Base-by-base conservation (phyloP, 352 stramenopile genomes). In the Phytopythium cucurbitacearum region DNA sequence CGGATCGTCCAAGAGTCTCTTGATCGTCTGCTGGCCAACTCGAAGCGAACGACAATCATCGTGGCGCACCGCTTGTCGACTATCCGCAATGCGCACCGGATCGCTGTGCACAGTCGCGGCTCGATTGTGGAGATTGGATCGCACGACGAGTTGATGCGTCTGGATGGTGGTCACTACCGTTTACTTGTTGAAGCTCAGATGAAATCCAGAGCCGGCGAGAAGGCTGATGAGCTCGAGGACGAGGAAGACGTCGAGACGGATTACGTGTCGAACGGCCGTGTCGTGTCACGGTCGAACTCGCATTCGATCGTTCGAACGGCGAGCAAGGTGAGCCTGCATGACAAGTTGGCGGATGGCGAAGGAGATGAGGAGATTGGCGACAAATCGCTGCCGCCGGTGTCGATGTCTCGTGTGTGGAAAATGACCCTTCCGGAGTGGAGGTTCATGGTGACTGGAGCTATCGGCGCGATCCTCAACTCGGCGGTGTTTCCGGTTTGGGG, bases 1-100 rank as follows among this genome's bases (percentile, higher is more conserved):
- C 80, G 79, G 11, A 71, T 77, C n/a, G 87, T 98, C 15, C 93
- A 98, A 62, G 76, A 94, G 37, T 93, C 92, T 28, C 69, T 99
- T 7, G 63, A 91, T 39, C 13, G 38, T 11, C 56, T 94, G n/a
- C 51, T 82, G 13, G 50, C 57, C 8, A 55, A 64, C 13, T 67
- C 88, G 3, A 98, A 65, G 33, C 69, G 72, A 2, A 96, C 90
- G 12, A 82, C 82, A 2, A 78, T 96, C 36, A 67, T 89, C n/a
- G 75, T 97, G 33, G 87, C 87, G 0, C 85, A 96, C 59, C 67
- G 85, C 6, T 57, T 96, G 3, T 86, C 67, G 21, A 96, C 86
- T 3, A 82, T 95, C 46, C 58, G 71, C 15, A 76, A 89, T 56
- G 80, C 88, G 0, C 69, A 94, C 64, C 60, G 76, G 2, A 97